Conservation (phyloP, 2,329 filamentous ascomycete species). For the Alternaria atra region DNA sequence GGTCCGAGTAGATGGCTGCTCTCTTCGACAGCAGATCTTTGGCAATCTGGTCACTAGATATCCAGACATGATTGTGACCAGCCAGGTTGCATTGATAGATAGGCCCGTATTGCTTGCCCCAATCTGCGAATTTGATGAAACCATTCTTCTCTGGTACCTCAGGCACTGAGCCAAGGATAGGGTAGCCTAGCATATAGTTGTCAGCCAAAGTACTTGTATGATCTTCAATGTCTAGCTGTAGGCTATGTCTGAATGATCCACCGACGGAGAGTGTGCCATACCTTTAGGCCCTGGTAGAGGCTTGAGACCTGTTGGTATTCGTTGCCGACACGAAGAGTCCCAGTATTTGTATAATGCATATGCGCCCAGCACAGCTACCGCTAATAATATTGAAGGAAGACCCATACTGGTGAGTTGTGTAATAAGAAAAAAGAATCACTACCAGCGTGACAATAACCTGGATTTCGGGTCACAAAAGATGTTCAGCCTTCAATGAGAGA, state of each 20-base stretch:
- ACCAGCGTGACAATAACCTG: conserved; percentile 15
- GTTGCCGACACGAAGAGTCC: conserved; percentile 35
- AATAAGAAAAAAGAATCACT: conserved; percentile 7
- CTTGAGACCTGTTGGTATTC: conserved; percentile 48
- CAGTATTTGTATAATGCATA: conserved; percentile 44
- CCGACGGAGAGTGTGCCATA: conserved; percentile 27
- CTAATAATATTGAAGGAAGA: conserved; percentile 38
- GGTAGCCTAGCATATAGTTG: conserved; percentile 47
- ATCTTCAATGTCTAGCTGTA: conserved; percentile 1
- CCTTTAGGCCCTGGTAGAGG: conserved; percentile 53
- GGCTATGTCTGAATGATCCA: neutral
- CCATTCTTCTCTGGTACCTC: conserved; percentile 56
- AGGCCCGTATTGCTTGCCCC: conserved; percentile 55
- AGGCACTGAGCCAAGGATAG: conserved; percentile 54
- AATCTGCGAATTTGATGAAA: conserved; percentile 58
- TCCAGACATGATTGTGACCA: conserved; percentile 58
- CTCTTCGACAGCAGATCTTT: conserved; percentile 56
- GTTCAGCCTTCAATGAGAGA: conserved; percentile 18
- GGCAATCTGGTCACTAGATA: conserved; percentile 55
- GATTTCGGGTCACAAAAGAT: conserved; percentile 18
- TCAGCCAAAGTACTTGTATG: conserved; percentile 15
- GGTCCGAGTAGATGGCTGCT: conserved; percentile 57
- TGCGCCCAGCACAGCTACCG: conserved; percentile 32
- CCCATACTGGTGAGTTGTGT: conserved; percentile 39
- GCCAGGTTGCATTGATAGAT: conserved; percentile 58